These are phyloP conservation scores for Mycena metata DNA, from an alignment of 768 basidiomycete genomes.

Conservation along the genomic window DNA sequence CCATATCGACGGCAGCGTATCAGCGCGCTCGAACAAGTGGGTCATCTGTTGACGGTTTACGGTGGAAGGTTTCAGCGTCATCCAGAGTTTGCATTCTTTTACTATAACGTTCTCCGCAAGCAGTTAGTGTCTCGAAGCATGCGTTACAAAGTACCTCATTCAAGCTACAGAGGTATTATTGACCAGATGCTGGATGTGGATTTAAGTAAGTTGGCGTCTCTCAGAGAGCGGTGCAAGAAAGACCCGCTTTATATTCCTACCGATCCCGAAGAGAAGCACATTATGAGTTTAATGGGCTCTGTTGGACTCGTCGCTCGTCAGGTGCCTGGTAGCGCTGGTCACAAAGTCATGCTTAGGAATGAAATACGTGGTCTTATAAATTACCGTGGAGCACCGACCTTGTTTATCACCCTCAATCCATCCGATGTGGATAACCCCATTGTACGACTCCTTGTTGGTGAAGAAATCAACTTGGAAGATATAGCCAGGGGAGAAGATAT, in stretches of 20 bases:
- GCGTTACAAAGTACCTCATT: background rate
- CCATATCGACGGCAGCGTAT: background rate
- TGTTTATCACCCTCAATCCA: constrained; percentile 44
- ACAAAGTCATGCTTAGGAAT: constrained; percentile 38
- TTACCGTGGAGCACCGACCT: constrained; percentile 32
- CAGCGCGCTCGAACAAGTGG: background rate
- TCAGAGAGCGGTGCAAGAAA: background rate
- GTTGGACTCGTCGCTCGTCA: constrained; percentile 20
- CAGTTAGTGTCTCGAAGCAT: constrained; percentile 7
- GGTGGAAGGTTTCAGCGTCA: constrained; percentile 5
- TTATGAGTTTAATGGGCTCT: background rate
- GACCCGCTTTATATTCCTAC: background rate
- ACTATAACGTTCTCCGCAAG: constrained; percentile 38
- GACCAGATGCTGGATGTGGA: background rate
- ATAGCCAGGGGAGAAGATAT: constrained; percentile 1
- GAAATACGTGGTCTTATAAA: constrained; percentile 38
- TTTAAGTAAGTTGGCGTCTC: background rate
- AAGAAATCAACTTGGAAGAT: constrained; percentile 23
- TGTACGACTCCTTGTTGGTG: constrained; percentile 34
- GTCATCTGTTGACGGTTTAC: background rate
- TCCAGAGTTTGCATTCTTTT: constrained; percentile 37
- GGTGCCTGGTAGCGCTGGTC: constrained; percentile 40
- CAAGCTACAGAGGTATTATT: background rate
- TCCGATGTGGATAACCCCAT: constrained; percentile 39
- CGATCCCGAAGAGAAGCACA: background rate